Base-by-base conservation (phyloP, 257 asterid genomes). In the Asclepias syriaca region DNA sequence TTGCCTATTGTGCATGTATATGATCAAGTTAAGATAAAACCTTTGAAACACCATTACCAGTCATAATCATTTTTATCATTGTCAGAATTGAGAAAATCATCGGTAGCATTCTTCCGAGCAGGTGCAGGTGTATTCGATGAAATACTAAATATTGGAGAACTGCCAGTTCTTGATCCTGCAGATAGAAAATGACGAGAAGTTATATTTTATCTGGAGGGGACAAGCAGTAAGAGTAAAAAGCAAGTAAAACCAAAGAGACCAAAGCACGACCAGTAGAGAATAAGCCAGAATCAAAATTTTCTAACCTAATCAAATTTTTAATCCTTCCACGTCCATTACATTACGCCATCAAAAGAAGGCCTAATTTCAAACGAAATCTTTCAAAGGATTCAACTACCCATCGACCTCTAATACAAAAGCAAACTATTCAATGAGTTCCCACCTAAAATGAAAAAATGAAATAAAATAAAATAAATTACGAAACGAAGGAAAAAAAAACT, bases 1-100 rank as follows among this genome's bases (percentile, higher is more conserved):
- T 63, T 46, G 60, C 24, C 32, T 11, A 29, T 3, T 6, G 43
- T 10, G 50, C 16, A 24, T 9, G 27, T 8, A 55, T 10, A 66
- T 18, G 8, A 32, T 59, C 49, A 65, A 40, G 51, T 21, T 37
- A 77, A 74, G 72, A 29, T 69, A 77, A 72, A 74, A 21, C 14
- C 34, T n/a, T 56, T 49, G 65, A 27, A 70, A 49, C 54, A 53
- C 29, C 51, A 75, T 69, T 43, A 95, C 99, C 99, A 95, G 65
- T 95, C 97, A 72, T 92, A 95, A 81, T 95, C 99, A 79, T 95
- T 95, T 78, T 95, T 95, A 81, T 95, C 98, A 73, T 85, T 90
- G 79, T 92, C 99, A 27, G 99, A 88, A 79, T 86, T 89, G 83
- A 95, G 97, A 79, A 95, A 89, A 79, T 95, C 99, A 34, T 90